These are phyloP conservation scores for Globisporangium lucens DNA, from an alignment of 352 stramenopile species.

Conservation along the genomic window DNA sequence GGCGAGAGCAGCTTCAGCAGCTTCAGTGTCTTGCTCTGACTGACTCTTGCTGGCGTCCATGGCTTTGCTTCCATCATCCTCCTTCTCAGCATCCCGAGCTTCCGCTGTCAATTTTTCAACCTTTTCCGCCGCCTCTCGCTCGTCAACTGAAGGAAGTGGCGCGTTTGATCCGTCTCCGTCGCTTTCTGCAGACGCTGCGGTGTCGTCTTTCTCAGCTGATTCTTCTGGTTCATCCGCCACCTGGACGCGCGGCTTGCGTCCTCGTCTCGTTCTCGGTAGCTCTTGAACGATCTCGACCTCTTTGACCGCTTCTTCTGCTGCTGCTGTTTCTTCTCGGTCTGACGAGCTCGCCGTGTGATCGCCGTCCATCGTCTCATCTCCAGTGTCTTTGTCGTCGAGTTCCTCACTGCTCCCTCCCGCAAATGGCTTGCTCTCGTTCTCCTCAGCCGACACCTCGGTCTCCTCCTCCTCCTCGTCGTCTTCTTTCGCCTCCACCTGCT, in stretches of 20 bases:
- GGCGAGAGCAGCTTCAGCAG: slow-evolving; percentile 29
- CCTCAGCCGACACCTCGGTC: not conserved
- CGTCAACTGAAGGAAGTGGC: not conserved
- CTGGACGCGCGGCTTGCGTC: not conserved
- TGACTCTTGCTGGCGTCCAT: not conserved
- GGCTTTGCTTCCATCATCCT: not conserved
- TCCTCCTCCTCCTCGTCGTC: not conserved
- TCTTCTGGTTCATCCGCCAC: not conserved
- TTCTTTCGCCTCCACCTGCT: slow-evolving; percentile 3
- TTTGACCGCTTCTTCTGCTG: not conserved
- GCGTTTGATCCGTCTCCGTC: not conserved
- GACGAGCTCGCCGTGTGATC: not conserved
- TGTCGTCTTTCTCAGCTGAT: not conserved
- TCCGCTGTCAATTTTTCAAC: not conserved
- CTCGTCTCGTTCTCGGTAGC: not conserved
- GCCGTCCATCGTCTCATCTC: not conserved
- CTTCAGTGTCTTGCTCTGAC: slow-evolving; percentile 18
- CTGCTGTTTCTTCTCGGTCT: not conserved
- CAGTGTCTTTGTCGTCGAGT: not conserved
- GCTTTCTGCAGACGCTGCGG: not conserved
- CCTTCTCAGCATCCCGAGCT: slow-evolving; percentile 2
- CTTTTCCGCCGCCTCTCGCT: not conserved
- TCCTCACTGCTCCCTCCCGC: not conserved
- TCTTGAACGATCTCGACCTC: not conserved
- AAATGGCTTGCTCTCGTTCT: not conserved